Evolutionary conservation across 345 rosid species (phyloP).

Genomic region (Heritiera fomes): DNA sequence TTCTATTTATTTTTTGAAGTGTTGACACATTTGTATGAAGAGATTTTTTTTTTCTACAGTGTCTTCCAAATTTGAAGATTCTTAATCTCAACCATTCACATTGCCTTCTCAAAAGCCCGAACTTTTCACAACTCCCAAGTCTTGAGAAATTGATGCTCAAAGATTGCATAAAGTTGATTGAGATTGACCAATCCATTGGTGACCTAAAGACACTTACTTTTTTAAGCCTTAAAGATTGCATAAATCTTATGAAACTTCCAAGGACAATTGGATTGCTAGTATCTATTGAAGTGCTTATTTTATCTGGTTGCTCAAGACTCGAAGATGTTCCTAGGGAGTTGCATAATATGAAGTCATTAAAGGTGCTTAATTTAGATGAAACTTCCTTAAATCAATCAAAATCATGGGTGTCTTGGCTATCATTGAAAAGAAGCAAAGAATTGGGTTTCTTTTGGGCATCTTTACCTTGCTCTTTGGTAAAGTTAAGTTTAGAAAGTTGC

Average conservation of each 20-base stretch:
- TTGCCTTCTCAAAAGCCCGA: too few species aligned
- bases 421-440: too few species aligned
- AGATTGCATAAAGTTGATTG: conserved; percentile 27
- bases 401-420: too few species aligned
- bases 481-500: too few species aligned
- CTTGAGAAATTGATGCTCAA: conserved; percentile 35
- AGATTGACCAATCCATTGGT: conserved; percentile 20
- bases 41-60: neutral
- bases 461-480: too few species aligned
- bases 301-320: conserved; percentile 8
- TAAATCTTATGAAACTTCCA: conserved; percentile 25
- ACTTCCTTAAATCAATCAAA: too few species aligned
- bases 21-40: neutral
- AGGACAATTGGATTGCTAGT: neutral
- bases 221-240: conserved; percentile 15
- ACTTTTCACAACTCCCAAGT: neutral
- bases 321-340: neutral
- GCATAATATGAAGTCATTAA: neutral
- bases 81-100: too few species aligned
- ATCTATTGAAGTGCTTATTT: too few species aligned
- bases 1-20: neutral
- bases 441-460: too few species aligned
- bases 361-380: neutral
- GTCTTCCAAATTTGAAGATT: too few species aligned
- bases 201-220: too few species aligned